Base-by-base conservation (phyloP, 495 filamentous ascomycete genomes). In the Xylaria sp. region DNA sequence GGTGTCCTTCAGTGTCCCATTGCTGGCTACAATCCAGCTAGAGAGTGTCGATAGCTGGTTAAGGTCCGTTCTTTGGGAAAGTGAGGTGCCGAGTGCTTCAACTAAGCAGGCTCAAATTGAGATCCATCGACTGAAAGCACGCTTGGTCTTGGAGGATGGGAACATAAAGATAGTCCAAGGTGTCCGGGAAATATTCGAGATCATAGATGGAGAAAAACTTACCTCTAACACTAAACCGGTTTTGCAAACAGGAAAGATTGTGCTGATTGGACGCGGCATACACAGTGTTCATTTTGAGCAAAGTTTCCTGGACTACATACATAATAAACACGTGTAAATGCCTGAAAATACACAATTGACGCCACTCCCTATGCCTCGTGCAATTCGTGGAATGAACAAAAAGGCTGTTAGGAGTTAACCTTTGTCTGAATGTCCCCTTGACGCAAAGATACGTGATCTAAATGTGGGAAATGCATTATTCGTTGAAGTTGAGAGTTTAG, bases 121-220 rank as follows among this genome's bases (percentile, higher is more conserved):
- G 69, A 89, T 99, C 40, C 94, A 99, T 77, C 88, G 96, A 5
- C 74, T 94, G 37, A 99, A 99, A 80, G 95, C 93, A 11, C 89
- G 91, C 24, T 69, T 97, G 5, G 79, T 84, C 0, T 77, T 92
- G 8, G 73, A 83, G 0, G 85, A 91, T 71, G 93, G 93, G 0
- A 80, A 80, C 3, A 85, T 85, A 40, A 92, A 91, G 76, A 88
- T 98, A 72, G 86, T 98, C 6, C 96, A 99, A 78, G 96, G 95
- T 21, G 96, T 99, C 4, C 84, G 95, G 41, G 95, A 98, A 67
- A 85, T 97, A 9, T 99, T 98, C 77, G 96, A 98, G 76, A 92
- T 98, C 21, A 85, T 93, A 41, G 93, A 97, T 68, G 83, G 83
- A 26, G 82, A 84, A 3, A 78, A 75, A 37, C 71, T 62, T 24